Conservation (phyloP, 441 rosid species). For the California macrophylla region DNA sequence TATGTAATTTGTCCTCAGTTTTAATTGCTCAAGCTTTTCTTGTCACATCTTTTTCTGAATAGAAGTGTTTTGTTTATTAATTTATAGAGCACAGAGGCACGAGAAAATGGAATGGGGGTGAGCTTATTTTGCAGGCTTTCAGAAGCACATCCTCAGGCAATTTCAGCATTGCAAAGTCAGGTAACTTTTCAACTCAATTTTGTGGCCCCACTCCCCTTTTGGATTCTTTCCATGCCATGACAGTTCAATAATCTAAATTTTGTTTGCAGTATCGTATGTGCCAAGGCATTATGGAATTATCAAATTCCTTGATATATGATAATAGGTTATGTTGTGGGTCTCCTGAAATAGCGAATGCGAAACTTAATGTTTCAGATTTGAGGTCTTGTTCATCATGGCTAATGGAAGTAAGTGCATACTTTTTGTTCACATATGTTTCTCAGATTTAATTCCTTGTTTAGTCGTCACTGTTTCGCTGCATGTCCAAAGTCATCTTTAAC, state of each 20-base stretch:
- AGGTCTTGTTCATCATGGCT: constrained; percentile 52
- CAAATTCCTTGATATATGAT: constrained; percentile 88
- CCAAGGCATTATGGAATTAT: constrained; percentile 80
- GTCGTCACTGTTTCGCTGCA: background rate
- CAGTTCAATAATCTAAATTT: constrained; percentile 14
- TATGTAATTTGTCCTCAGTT: constrained; percentile 16
- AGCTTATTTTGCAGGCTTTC: constrained; percentile 95
- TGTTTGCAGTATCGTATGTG: constrained; percentile 88
- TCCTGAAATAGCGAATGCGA: constrained; percentile 63
- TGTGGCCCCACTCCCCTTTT: constrained; percentile 12
- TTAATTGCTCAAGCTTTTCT: constrained; percentile 14
- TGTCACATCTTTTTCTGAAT: constrained; percentile 18
- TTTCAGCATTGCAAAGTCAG: constrained; percentile 93
- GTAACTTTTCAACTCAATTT: constrained; percentile 28
- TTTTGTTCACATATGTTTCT: background rate
- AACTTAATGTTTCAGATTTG: constrained; percentile 43
- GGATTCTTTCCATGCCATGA: constrained; percentile 12
- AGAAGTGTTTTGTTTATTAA: constrained; percentile 18
- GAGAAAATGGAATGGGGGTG: constrained; percentile 84
- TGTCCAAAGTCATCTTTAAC: background rate
- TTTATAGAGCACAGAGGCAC: constrained; percentile 80
- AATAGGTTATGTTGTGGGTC: constrained; percentile 85
- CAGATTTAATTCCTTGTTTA: background rate
- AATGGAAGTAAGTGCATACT: constrained; percentile 40
- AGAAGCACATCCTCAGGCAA: constrained; percentile 97